Evolutionary conservation across 2,329 filamentous ascomycete genomes (phyloP).

Genomic region (Laburnicola sp.): DNA sequence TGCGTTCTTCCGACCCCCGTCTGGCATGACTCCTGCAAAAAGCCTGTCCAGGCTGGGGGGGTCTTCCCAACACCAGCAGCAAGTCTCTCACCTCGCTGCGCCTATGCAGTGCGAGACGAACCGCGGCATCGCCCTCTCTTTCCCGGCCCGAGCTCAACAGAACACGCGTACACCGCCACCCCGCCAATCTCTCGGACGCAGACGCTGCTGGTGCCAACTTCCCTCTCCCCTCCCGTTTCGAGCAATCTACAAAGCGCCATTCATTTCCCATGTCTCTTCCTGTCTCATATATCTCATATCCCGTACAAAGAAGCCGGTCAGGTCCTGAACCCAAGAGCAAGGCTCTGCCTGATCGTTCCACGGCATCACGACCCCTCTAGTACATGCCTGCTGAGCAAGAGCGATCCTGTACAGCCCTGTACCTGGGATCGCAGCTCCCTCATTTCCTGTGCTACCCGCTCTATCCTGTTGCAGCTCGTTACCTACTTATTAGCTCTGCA

Average conservation of each 20-base stretch:
- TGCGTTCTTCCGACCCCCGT: constrained; percentile 4
- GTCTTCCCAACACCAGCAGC: neutral
- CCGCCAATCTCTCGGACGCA: neutral
- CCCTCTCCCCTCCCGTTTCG: neutral
- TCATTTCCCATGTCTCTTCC: neutral
- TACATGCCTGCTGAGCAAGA: neutral
- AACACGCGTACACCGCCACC: neutral
- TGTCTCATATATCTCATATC: neutral
- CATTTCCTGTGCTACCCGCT: neutral
- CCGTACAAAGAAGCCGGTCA: neutral
- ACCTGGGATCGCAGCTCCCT: neutral
- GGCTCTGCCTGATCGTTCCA: constrained; percentile 13
- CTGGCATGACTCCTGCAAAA: constrained; percentile 18
- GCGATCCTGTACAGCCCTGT: neutral
- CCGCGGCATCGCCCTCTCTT: neutral
- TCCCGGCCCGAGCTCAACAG: neutral
- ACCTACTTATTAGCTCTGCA: no score
- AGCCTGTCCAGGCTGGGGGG: neutral
- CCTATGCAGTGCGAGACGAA: constrained; percentile 6
- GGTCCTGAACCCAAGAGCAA: neutral
- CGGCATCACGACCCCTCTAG: constrained; percentile 8
- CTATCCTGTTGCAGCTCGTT: no score
- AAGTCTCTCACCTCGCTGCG: no score
- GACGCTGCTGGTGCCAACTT: neutral
- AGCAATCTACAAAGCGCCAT: neutral